Evolutionary conservation across 495 filamentous ascomycete species (phyloP).

Genomic region (Elasticomyces elasticus): DNA sequence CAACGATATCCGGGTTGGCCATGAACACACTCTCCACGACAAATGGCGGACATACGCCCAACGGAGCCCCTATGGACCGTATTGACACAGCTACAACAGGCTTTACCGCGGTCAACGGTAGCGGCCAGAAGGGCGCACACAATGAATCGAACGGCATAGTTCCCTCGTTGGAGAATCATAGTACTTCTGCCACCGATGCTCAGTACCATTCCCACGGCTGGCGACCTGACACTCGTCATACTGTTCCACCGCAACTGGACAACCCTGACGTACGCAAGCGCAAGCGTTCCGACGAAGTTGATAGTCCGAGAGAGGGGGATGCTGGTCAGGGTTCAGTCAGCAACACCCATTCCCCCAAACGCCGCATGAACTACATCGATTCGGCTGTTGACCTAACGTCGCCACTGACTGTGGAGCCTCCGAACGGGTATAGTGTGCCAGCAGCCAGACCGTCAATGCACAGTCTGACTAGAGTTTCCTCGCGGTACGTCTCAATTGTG

Average conservation of each 20-base stretch:
- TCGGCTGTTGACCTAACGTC: slow-evolving; percentile 17
- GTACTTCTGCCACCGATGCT: not conserved
- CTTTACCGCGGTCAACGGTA: slow-evolving; percentile 21
- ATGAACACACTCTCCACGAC: not conserved
- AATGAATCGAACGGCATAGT: not conserved
- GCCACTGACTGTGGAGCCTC: not conserved
- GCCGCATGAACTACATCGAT: slow-evolving; percentile 6
- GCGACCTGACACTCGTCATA: not conserved
- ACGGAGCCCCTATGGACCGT: not conserved
- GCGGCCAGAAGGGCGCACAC: not conserved
- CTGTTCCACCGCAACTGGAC: not conserved
- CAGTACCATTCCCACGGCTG: slow-evolving; percentile 4
- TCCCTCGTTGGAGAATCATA: not conserved
- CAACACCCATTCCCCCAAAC: slow-evolving; percentile 3
- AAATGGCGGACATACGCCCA: not conserved
- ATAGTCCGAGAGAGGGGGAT: not conserved
- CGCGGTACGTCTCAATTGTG: not conserved
- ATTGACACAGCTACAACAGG: not conserved
- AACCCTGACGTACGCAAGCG: not conserved
- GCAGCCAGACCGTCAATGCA: not conserved
- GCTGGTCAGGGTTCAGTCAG: not conserved
- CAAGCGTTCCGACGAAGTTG: slow-evolving; percentile 1
- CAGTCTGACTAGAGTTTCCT: not conserved
- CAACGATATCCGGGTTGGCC: not conserved
- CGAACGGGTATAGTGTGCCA: too few relatives aligned